Base-by-base conservation (phyloP, 306 rosid species). In the Cucurbita argyrosperma region DNA sequence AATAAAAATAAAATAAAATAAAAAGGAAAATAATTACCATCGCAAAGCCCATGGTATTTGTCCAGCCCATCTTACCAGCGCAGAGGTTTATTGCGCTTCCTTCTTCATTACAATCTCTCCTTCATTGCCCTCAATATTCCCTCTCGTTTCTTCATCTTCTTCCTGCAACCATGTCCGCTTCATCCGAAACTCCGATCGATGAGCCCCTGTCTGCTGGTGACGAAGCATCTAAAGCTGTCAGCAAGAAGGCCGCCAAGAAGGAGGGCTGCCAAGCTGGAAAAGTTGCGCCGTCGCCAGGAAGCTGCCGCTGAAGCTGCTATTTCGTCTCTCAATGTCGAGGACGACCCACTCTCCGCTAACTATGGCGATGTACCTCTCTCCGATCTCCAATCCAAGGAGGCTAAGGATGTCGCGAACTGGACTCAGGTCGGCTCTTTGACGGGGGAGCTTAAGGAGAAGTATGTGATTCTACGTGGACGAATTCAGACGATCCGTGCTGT, bases 211-310 rank as follows among this genome's bases (percentile, higher is more conserved):
- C 76, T 0, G 51, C 49, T 12, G 82, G 10, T 0, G 92, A 85
- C 1, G 89, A 85, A 30, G 72, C 81, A 15, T 56, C 82, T 8
- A 73, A 79, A 16, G 62, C 89, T 1, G 16, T 71, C 3, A 95
- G 96, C 93, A 95, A 95, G 79, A 95, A 89, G 71, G 96, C 96
- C 0, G 89, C 94, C 0, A 95, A 91, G 79, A 94, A 91, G 74
- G 99, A 94, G 73, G n/a, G 94, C 96, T 4, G 94, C 88, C 12
- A 94, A 89, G 83, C 87, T 40, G 18, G 97, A 91, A 38, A 95
- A 95, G 85, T 87, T 81, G 10, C 96, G 95, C 60, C 95, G 88
- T 79, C 86, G 84, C 9, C 90, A 83, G 42, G 95, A 94, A 42
- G 74, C 85, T 21, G 72, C 83, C 2, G 71, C 90, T 1, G 68